A percentile compares a stretch with the other conserved stretches of the same genome.
Conservation (phyloP, 768 basidiomycete species). For the Symmetrospora coprosmae region DNA sequence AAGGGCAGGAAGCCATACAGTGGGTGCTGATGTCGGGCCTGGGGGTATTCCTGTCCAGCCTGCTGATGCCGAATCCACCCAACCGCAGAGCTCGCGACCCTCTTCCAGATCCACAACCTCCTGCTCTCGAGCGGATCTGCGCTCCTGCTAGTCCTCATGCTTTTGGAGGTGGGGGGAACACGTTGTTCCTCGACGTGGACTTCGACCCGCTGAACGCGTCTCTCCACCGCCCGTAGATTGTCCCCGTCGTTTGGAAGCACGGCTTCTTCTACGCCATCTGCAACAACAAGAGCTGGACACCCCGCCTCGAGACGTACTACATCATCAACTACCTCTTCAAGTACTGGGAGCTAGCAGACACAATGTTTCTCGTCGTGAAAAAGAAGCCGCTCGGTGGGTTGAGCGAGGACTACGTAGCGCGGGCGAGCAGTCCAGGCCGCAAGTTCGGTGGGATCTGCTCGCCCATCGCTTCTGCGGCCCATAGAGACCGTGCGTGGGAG, state of each 20-base stretch:
- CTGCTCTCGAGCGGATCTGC: conserved; percentile 69
- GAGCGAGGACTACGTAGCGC: too few relatives aligned
- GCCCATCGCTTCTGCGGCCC: too few relatives aligned
- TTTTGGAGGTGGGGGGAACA: conserved; percentile 56
- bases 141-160: conserved; percentile 72
- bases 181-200: not conserved
- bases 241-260: conserved; percentile 59
- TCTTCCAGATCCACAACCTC: conserved; percentile 57
- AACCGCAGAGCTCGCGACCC: conserved; percentile 37
- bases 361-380: conserved; percentile 90
- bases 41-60: not conserved
- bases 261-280: conserved; percentile 69
- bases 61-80: conserved; percentile 5
- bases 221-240: conserved; percentile 27
- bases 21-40: conserved; percentile 20
- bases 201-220: not conserved
- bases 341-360: conserved; percentile 90
- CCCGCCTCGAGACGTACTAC: conserved; percentile 67
- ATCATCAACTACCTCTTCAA: conserved; percentile 99
- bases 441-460: too few relatives aligned
- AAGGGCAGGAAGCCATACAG: conserved; percentile 56
- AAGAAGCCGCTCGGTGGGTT: conserved; percentile 85
- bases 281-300: conserved; percentile 62
- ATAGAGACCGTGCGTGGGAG: not conserved
- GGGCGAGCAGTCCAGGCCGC: too few relatives aligned